Base-by-base conservation (phyloP, 2,329 filamentous ascomycete genomes). In the Fusarium pseudocircinatum region DNA sequence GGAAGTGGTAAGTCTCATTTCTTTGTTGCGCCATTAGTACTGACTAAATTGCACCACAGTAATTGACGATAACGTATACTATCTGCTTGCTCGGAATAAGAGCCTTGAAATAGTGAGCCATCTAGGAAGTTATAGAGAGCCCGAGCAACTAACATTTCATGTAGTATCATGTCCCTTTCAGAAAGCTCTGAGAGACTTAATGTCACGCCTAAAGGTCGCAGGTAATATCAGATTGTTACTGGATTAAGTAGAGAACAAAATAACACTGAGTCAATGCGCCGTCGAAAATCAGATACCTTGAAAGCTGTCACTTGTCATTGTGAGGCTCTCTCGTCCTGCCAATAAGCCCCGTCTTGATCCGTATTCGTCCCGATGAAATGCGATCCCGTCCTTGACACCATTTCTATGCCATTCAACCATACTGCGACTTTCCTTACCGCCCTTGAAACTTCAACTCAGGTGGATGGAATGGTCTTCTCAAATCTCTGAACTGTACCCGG, bases 1-100 rank as follows among this genome's bases (percentile, higher is more conserved):
- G 78, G 76, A 15, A 81, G 78, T 60, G 66, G 81, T 81, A 69
- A 56, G 80, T 56, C 30, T 26, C 16, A 24, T 12, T 32, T 36
- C 24, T n/a, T n/a, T 26, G 22, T 24, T n/a, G 36, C 36, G 14
- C 18, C 26, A 22, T 39, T 32, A 26, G 18, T 20, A 28, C 20
- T 28, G 13, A 46, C 26, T 52, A 63, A 30, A 64, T 44, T 34
- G 60, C 26, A 18, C 20, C 28, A 16, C 37, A 84, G 82, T 77
- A 22, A 82, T 83, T 57, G 78, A 81, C 42, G 72, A 81, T n/a
- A 80, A 83, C 59, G 74, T 83, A 22, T 77, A 80, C 54, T 77
- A 81, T 37, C 58, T 83, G 36, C 75, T 75, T 56, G 73, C 74
- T 30, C 78, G 77, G 46, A 75, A 76, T 7, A 79, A 82, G 65